Evolutionary conservation across 257 asterid species (phyloP).

Genomic region (Primulina eburnea): DNA sequence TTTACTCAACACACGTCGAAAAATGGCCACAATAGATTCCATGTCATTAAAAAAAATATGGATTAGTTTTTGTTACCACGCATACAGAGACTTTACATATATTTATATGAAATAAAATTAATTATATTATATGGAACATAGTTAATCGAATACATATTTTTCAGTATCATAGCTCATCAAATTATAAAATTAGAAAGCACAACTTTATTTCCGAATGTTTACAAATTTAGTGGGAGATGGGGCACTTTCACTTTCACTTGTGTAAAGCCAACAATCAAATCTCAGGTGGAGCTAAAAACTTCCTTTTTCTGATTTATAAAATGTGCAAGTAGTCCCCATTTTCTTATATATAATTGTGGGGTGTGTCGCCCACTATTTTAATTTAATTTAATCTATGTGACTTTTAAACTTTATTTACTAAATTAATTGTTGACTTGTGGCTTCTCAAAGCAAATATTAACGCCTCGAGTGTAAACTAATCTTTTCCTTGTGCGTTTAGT

Average conservation of each 20-base stretch:
- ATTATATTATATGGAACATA: not conserved
- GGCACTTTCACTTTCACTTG: constrained; percentile 26
- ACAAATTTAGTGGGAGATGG: constrained; percentile 18
- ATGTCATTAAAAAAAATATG: no score
- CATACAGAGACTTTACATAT: no score
- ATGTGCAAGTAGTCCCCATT: constrained; percentile 13
- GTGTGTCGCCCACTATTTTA: constrained; percentile 30
- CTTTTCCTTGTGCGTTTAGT: not conserved
- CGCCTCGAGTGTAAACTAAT: constrained; percentile 2
- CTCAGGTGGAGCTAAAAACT: constrained; percentile 33
- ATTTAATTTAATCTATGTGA: not conserved
- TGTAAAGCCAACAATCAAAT: constrained; percentile 19
- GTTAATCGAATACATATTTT: no score
- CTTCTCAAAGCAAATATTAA: constrained; percentile 32
- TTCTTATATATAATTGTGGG: constrained; percentile 26
- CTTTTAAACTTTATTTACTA: constrained; percentile 19
- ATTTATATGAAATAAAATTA: no score
- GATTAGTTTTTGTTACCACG: no score
- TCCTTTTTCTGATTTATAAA: constrained; percentile 25
- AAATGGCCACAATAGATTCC: no score
- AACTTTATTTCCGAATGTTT: constrained; percentile 14
- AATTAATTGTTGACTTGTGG: constrained; percentile 12
- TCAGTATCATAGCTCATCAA: not conserved
- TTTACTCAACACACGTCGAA: no score
- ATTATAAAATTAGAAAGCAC: constrained; percentile 15